Base-by-base conservation (phyloP, 495 filamentous ascomycete genomes). In the Penicillium bialowiezense region DNA sequence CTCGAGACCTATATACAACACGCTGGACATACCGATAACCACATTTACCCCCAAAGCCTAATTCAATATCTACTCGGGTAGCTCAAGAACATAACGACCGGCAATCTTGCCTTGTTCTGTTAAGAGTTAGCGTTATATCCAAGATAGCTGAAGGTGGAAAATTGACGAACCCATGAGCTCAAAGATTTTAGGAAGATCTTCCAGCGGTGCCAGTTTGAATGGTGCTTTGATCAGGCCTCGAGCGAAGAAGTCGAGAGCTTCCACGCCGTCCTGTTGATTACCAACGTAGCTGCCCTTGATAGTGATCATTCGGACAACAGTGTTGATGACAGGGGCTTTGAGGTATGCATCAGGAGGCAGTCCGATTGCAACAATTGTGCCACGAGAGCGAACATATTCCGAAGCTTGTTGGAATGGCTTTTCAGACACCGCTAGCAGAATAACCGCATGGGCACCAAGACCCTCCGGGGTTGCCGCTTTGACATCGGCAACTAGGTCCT, bases 231-330 rank as follows among this genome's bases (percentile, higher is more conserved):
- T 89, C 52, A 93, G 63, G 2, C 91, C 91, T 13, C 88, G 76
- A 23, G 78, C 65, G 73, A 83, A 96, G 77, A 96, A 96, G 56
- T 95, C 91, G 36, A 96, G 69, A 7, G 91, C 91, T 67, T 97
- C 91, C 12, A 81, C 74, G 0, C 79, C 86, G 59, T 97, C 92
- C 64, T 87, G 82, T 36, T 89, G 81, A 68, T 92, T 96, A 34
- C 91, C 91, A 51, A 96, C 91, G 61, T 96, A 96, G 54, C 82
- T 88, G 35, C 91, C 91, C 75, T 89, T 90, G 78, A 97, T 96
- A 54, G 70, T 86, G 69, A 96, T 86, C 89, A 96, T 95, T 59
- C 79, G 78, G 54, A 91, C 78, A 20, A 97, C 91, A 3, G 86
- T 87, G 54, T 87, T 80, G 63, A 96, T 93, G 19, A 96, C 90